A percentile compares a stretch with the other conserved stretches of the same genome.
Conservation (phyloP, 345 rosid genomes). For the Populus alba region DNA sequence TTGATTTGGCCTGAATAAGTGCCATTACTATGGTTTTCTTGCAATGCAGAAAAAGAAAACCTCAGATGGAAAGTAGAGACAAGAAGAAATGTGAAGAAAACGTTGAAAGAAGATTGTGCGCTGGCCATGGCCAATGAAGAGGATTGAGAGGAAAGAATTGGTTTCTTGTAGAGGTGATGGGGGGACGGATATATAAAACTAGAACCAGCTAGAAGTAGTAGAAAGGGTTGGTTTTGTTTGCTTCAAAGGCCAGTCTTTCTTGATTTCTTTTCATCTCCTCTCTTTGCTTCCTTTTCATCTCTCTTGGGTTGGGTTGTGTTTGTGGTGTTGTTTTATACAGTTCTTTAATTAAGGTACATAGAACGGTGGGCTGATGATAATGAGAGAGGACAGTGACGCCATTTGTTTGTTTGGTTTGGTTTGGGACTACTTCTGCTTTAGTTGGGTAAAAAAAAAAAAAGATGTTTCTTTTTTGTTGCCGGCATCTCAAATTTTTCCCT, state of each 20-base stretch:
- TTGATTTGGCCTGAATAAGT: slow-evolving; percentile 38
- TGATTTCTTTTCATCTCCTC: not conserved
- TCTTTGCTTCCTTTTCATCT: not conserved
- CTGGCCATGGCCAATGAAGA: not conserved
- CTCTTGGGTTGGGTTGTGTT: not conserved
- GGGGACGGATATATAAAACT: not conserved
- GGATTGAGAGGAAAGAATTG: not conserved
- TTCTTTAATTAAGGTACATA: not conserved
- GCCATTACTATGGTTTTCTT: not conserved
- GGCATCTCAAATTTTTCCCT: not conserved
- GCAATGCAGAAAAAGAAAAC: not conserved
- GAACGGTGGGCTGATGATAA: not conserved
- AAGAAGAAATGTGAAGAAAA: not conserved
- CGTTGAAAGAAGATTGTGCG: not conserved
- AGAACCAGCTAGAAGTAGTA: not conserved
- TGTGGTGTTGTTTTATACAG: not conserved
- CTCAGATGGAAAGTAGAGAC: not conserved
- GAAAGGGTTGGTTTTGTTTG: not conserved
- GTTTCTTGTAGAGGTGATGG: not conserved
- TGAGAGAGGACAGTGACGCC: not conserved
- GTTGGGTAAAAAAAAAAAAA: not conserved
- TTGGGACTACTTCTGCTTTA: not conserved
- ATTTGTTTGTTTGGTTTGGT: no score
- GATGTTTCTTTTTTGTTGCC: not conserved
- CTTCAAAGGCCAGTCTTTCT: slow-evolving; percentile 6